Conservation (phyloP, 768 basidiomycete genomes). For the Rhizopogon sp. region DNA sequence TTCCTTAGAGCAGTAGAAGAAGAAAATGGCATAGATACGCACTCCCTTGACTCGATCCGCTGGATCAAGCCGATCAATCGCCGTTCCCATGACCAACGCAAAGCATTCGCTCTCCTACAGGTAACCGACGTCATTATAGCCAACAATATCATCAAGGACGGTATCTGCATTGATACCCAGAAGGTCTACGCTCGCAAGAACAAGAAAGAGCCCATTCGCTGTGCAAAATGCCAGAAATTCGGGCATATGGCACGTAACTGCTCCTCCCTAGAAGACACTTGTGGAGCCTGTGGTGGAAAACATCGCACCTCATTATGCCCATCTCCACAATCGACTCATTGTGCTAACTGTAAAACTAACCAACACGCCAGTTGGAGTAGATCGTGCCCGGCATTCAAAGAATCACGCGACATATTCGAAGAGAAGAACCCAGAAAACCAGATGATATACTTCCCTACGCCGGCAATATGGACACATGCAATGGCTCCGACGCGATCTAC, state of each 20-base stretch:
- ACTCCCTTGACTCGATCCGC: slow-evolving; percentile 7
- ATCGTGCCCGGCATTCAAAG: slow-evolving; percentile 6
- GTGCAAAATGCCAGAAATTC: slow-evolving; percentile 2
- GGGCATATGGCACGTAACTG: slow-evolving; percentile 5
- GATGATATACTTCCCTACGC: slow-evolving; percentile 11
- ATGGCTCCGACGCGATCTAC: too few species aligned
- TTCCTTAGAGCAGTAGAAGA: slow-evolving; percentile 8
- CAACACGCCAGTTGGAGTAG: slow-evolving; percentile 7
- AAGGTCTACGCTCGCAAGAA: slow-evolving; percentile 8
- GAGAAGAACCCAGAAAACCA: slow-evolving; percentile 7
- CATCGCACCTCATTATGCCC: not conserved
- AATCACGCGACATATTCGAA: not conserved
- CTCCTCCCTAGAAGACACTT: not conserved
- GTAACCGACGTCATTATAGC: slow-evolving; percentile 14
- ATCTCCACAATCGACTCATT: not conserved
- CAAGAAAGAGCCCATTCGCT: slow-evolving; percentile 2
- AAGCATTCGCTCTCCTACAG: slow-evolving; percentile 19
- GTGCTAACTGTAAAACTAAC: not conserved
- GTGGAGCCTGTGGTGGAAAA: not conserved
- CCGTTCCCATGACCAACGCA: slow-evolving; percentile 10
- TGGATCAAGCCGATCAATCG: slow-evolving; percentile 22
- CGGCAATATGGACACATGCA: slow-evolving; percentile 7
- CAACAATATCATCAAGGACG: slow-evolving; percentile 18
- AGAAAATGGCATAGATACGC: slow-evolving; percentile 5
- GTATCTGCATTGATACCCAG: slow-evolving; percentile 14